A percentile compares a stretch with the other conserved stretches of the same genome.
These are phyloP conservation scores for Nelumbo lutea DNA, from an alignment of 164 flowering plant genomes.

Conservation along the genomic window DNA sequence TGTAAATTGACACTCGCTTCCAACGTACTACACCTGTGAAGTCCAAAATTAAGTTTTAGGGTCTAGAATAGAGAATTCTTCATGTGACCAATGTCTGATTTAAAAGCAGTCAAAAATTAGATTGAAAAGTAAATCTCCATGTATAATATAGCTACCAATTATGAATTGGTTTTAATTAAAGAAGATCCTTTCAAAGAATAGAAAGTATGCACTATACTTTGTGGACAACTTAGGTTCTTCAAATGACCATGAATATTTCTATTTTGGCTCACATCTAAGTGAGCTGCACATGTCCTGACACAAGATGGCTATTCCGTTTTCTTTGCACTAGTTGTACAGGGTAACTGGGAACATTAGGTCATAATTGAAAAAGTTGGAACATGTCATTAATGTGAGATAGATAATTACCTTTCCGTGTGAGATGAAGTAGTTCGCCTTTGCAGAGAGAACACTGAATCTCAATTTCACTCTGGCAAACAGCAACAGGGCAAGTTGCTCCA, in stretches of 20 bases:
- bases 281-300: neutral
- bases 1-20: slow-evolving; percentile 61
- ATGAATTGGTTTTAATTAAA: neutral
- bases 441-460: slow-evolving; percentile 35
- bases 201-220: neutral
- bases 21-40: slow-evolving; percentile 51
- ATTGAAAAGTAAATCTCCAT: neutral
- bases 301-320: neutral
- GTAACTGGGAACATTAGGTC: neutral
- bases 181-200: neutral
- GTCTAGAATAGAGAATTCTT: neutral
- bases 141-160: neutral
- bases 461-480: slow-evolving; percentile 21
- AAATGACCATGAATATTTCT: neutral
- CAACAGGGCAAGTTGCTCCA: slow-evolving; percentile 20
- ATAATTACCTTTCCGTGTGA: slow-evolving; percentile 59
- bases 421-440: slow-evolving; percentile 63
- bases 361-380: neutral
- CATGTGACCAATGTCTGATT: neutral
- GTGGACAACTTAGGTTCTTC: neutral
- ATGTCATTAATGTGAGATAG: neutral
- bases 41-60: slow-evolving; percentile 5
- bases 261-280: neutral
- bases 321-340: neutral
- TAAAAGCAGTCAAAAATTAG: neutral